Conservation (phyloP, 768 basidiomycete species). For the Podaxis sp. region DNA sequence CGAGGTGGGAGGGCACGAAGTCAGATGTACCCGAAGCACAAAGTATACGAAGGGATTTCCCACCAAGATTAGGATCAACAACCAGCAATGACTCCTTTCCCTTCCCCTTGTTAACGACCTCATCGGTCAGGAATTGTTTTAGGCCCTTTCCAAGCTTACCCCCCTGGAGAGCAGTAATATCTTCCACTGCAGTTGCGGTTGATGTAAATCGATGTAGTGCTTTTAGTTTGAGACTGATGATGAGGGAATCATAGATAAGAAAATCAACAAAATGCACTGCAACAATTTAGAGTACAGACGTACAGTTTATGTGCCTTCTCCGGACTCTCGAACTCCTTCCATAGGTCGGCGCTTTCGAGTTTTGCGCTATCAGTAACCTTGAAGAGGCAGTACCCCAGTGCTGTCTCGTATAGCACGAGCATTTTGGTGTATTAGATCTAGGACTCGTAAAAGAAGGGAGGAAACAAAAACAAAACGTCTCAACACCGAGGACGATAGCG, state of each 20-base stretch:
- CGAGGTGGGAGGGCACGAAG: neutral
- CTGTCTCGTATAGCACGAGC: conserved; percentile 96
- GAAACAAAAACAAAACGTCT: neutral
- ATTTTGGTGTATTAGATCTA: conserved; percentile 44
- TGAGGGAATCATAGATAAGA: conserved; percentile 6
- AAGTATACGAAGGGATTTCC: conserved; percentile 26
- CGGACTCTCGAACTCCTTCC: conserved; percentile 91
- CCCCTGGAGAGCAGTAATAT: conserved; percentile 88
- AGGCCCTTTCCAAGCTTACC: conserved; percentile 92
- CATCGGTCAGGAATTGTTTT: conserved; percentile 89
- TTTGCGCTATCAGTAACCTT: conserved; percentile 90
- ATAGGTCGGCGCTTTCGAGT: conserved; percentile 80
- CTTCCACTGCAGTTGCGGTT: conserved; percentile 95
- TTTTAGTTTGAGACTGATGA: conserved; percentile 81
- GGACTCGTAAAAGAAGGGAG: conserved; percentile 10
- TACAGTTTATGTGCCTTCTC: conserved; percentile 92
- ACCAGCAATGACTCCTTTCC: conserved; percentile 83
- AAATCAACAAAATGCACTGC: conserved; percentile 6
- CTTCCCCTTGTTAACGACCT: conserved; percentile 88
- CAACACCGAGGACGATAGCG: conserved; percentile 22
- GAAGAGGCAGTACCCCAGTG: conserved; percentile 97
- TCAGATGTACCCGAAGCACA: neutral
- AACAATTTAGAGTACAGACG: conserved; percentile 29
- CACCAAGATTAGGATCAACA: conserved; percentile 88
- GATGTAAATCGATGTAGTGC: conserved; percentile 96